These are phyloP conservation scores for Xerocomus tenax DNA, from an alignment of 1,284 basidiomycete genomes.

Conservation along the genomic window DNA sequence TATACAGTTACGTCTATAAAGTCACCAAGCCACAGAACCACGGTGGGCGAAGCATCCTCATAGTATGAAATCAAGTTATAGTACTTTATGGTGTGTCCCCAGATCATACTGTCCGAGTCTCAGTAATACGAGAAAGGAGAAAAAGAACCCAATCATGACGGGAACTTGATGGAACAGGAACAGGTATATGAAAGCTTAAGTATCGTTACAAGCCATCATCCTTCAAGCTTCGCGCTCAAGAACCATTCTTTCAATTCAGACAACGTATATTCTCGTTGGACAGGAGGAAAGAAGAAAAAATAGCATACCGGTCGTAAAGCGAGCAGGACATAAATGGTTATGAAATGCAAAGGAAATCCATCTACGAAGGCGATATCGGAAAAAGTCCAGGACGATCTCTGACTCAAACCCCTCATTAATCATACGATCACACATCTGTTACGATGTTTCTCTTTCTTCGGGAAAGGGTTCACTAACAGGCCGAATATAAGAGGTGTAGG, in stretches of 20 bases:
- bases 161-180: too few species aligned
- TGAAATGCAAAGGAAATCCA: slow-evolving; percentile 40
- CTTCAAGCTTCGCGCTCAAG: neutral
- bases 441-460: slow-evolving; percentile 45
- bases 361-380: slow-evolving; percentile 22
- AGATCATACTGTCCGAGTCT: too few species aligned
- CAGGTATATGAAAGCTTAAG: neutral
- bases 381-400: slow-evolving; percentile 15
- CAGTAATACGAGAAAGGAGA: too few species aligned
- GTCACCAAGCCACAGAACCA: neutral
- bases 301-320: slow-evolving; percentile 37
- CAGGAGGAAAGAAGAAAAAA: slow-evolving; percentile 12
- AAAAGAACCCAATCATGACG: too few species aligned
- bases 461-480: slow-evolving; percentile 63
- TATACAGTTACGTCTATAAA: neutral
- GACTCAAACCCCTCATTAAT: slow-evolving; percentile 24
- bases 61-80: neutral
- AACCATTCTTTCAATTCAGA: slow-evolving; percentile 1
- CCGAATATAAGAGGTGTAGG: slow-evolving; percentile 13
- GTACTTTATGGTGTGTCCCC: neutral
- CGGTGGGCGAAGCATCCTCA: neutral
- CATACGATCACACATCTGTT: slow-evolving; percentile 66
- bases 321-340: slow-evolving; percentile 50
- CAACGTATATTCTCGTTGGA: slow-evolving; percentile 17
- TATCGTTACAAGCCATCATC: neutral